Evolutionary conservation across 2,329 filamentous ascomycete species (phyloP), one percentile per base, ranked within the genome.

Genomic region (Thermothelomyces thermophilus): DNA sequence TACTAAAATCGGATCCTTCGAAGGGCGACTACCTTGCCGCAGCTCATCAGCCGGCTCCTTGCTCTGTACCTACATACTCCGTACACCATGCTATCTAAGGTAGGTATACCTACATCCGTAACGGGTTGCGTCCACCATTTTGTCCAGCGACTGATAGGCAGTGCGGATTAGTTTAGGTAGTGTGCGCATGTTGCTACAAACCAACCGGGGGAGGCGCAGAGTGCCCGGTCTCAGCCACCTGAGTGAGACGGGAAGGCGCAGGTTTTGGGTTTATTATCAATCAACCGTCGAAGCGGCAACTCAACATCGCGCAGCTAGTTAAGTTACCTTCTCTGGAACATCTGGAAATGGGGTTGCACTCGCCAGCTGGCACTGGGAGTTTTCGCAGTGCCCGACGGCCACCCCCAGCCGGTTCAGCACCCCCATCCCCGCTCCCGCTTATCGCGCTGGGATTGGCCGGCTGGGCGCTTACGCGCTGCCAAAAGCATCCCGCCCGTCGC

Each of bases 401-500:
- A 17, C 14, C 3, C 3, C 11, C 37, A 43, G 31, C 43, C 43
- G 47, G n/a, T n/a, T n/a, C n/a, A 39, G 14, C 35, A 19, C 34
- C 13, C 26, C 40, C 28, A 30, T 40, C 19, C 52, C 52, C 55
- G 50, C 49, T 52, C 41, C 40, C 20, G 31, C 35, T 41, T 36
- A 37, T 34, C 50, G 48, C 41, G 41, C 48, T 54, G 51, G 30
- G 56, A 57, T 54, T 60, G 56, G 58, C 30, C 49, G 19, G 22
- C 43, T 48, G 54, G 58, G 61, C 62, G 62, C 61, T 62, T 63
- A 63, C 51, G 55, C 53, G 48, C 48, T 51, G 56, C 50, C 40
- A 51, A 46, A 41, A 39, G 48, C 39, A 46, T 43, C 37, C 39
- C 26, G 22, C 34, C 46, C 46, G 35, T 37, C 39, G 11, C 51